These are phyloP conservation scores for Zygoascus biomembranicola DNA, from an alignment of 805 yeast genomes.

Conservation along the genomic window DNA sequence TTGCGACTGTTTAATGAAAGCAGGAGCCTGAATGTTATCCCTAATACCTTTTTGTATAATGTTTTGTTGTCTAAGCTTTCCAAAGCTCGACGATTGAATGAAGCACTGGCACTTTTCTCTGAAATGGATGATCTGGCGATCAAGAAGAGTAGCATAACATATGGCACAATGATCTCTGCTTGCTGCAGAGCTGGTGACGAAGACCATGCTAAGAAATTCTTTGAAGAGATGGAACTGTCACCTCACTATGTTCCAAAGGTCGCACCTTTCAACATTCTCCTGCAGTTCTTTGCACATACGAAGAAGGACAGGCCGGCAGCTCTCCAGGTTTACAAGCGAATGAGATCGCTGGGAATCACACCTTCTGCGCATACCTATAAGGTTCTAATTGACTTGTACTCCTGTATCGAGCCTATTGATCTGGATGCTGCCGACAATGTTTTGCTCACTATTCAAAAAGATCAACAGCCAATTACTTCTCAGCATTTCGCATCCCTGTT, in stretches of 20 bases:
- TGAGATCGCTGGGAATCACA: slow-evolving; percentile 20
- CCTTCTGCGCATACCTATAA: slow-evolving; percentile 34
- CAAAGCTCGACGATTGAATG: slow-evolving; percentile 29
- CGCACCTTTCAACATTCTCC: slow-evolving; percentile 33
- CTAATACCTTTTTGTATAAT: slow-evolving; percentile 30
- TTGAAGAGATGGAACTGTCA: slow-evolving; percentile 29
- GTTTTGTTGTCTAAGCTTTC: slow-evolving; percentile 29
- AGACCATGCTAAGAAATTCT: slow-evolving; percentile 24
- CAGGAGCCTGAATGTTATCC: slow-evolving; percentile 17
- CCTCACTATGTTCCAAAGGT: slow-evolving; percentile 24
- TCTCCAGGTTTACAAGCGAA: slow-evolving; percentile 23
- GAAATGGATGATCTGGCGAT: slow-evolving; percentile 25
- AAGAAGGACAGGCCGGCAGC: slow-evolving; percentile 28
- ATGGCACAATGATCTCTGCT: slow-evolving; percentile 32
- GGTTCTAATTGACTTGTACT: slow-evolving; percentile 31
- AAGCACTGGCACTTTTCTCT: slow-evolving; percentile 24
- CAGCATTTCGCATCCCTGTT: slow-evolving; percentile 33
- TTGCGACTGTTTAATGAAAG: slow-evolving; percentile 28
- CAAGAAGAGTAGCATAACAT: slow-evolving; percentile 27
- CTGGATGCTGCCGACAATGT: slow-evolving; percentile 30
- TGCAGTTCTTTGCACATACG: slow-evolving; percentile 31
- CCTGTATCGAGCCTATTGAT: slow-evolving; percentile 26
- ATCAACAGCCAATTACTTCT: slow-evolving; percentile 23
- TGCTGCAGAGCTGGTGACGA: slow-evolving; percentile 31
- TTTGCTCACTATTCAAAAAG: slow-evolving; percentile 24